phyloP scores from a whole-genome alignment of 805 yeast genomes.

The Yarrowia deformans region DNA sequence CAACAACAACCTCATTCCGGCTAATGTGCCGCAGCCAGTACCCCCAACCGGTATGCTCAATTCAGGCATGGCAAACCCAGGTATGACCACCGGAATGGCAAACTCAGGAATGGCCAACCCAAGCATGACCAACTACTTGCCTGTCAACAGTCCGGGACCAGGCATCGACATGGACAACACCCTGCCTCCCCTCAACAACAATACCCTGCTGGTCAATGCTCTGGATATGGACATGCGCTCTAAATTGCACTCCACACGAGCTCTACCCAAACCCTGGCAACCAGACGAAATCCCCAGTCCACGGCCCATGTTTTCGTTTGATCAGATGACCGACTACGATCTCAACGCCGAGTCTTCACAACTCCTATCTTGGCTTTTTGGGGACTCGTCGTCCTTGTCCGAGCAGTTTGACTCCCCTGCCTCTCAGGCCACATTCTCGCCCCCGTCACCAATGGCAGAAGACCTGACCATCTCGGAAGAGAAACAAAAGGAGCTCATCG shows the following conservation, averaged over 20 bases:
- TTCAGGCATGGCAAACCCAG: not conserved
- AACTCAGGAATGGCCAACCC: not conserved
- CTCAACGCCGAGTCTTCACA: constrained; percentile 43
- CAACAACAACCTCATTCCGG: not conserved
- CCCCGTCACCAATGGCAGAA: constrained; percentile 51
- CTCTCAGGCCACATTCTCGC: constrained; percentile 52
- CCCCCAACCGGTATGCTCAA: not conserved
- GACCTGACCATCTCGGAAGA: constrained; percentile 50
- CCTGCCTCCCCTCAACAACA: constrained; percentile 26
- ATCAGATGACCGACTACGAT: constrained; percentile 17
- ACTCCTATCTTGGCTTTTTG: constrained; percentile 51
- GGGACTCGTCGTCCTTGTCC: constrained; percentile 49
- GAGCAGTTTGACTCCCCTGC: constrained; percentile 52
- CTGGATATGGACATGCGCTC: constrained; percentile 31
- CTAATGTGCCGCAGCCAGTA: not conserved
- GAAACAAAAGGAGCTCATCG: constrained; percentile 46
- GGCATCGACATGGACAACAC: constrained; percentile 24
- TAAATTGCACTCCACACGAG: constrained; percentile 12
- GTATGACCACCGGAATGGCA: not conserved
- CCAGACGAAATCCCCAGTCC: constrained; percentile 28
- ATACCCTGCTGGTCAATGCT: constrained; percentile 31
- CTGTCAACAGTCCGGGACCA: not conserved
- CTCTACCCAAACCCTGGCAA: constrained; percentile 26
- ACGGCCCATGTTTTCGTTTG: constrained; percentile 13
- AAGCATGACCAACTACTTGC: not conserved